Percentiles rank a stretch among this genome's conserved stretches.
These are phyloP conservation scores for Suhomyces bokatorum DNA, from an alignment of 1,139 yeast genomes.

Conservation along the genomic window DNA sequence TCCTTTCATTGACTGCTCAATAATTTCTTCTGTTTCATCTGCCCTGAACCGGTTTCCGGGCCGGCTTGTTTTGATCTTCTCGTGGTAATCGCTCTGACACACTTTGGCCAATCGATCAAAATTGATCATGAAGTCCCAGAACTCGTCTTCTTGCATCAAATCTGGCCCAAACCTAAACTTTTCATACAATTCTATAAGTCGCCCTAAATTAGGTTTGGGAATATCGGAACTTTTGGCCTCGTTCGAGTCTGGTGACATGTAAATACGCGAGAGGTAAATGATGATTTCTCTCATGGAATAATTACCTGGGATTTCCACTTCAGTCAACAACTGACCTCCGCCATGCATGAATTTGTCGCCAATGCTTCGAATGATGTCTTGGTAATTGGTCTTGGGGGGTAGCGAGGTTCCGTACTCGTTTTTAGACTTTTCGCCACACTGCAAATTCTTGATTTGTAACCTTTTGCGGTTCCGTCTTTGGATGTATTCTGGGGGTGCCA, in stretches of 20 bases:
- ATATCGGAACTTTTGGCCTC: slow-evolving; percentile 2
- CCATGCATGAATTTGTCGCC: slow-evolving; percentile 48
- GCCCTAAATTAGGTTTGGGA: slow-evolving; percentile 26
- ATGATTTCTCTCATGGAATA: slow-evolving; percentile 51
- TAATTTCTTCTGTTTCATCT: slow-evolving; percentile 1
- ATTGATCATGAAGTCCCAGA: slow-evolving; percentile 55
- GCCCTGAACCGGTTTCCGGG: neutral
- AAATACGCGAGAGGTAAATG: slow-evolving; percentile 22
- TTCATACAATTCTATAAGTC: slow-evolving; percentile 62
- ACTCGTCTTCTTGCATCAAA: slow-evolving; percentile 58
- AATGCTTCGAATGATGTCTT: slow-evolving; percentile 59
- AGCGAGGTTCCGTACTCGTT: slow-evolving; percentile 24
- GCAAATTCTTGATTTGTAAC: neutral
- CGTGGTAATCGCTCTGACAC: slow-evolving; percentile 12
- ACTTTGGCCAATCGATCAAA: slow-evolving; percentile 19
- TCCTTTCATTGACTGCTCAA: slow-evolving; percentile 9
- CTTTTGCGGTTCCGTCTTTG: slow-evolving; percentile 28
- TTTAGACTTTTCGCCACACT: slow-evolving; percentile 1
- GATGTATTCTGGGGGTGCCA: slow-evolving; percentile 48
- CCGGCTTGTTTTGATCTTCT: slow-evolving; percentile 1
- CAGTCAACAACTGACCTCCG: slow-evolving; percentile 26
- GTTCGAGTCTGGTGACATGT: slow-evolving; percentile 13
- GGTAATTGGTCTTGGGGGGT: slow-evolving; percentile 62
- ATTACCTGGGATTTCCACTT: slow-evolving; percentile 39
- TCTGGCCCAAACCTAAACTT: slow-evolving; percentile 65